Conservation (phyloP, 169 alveolate species). For the Eimeria praecox region DNA sequence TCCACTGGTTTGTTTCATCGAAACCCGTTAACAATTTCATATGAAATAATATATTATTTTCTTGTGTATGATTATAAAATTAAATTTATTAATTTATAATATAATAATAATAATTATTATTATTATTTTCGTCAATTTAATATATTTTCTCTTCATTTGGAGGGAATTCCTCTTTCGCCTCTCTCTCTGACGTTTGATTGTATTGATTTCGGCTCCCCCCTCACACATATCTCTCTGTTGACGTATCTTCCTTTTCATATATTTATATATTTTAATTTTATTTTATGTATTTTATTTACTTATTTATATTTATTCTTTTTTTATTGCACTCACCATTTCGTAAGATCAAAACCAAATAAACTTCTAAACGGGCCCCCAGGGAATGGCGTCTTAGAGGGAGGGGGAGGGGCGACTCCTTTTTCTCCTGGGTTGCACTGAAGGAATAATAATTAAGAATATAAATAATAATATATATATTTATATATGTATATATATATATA, state of each 20-base stretch:
- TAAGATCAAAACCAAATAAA: constrained; percentile 84
- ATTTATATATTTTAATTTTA: neutral
- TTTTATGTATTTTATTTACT: neutral
- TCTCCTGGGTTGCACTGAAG: constrained; percentile 67
- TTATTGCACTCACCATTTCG: constrained; percentile 83
- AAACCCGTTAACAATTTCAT: neutral
- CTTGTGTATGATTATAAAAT: too few species aligned
- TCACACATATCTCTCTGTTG: too few species aligned
- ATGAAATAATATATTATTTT: neutral
- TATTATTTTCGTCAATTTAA: too few species aligned
- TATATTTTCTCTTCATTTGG: too few species aligned
- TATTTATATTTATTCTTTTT: neutral
- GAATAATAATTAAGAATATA: neutral
- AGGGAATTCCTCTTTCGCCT: too few species aligned
- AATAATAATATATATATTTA: neutral
- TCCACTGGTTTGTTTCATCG: neutral
- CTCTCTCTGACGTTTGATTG: too few species aligned
- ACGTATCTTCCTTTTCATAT: neutral
- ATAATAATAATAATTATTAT: too few species aligned
- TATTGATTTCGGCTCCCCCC: too few species aligned
- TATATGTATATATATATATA: neutral
- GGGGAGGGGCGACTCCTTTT: neutral
- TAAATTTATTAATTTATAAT: too few species aligned
- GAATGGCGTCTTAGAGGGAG: constrained; percentile 67
- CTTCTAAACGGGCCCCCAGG: constrained; percentile 87